Percentiles rank a stretch among this genome's conserved stretches.
These are phyloP conservation scores for Allium fistulosum DNA, from an alignment of 106 monocot species.

Conservation along the genomic window DNA sequence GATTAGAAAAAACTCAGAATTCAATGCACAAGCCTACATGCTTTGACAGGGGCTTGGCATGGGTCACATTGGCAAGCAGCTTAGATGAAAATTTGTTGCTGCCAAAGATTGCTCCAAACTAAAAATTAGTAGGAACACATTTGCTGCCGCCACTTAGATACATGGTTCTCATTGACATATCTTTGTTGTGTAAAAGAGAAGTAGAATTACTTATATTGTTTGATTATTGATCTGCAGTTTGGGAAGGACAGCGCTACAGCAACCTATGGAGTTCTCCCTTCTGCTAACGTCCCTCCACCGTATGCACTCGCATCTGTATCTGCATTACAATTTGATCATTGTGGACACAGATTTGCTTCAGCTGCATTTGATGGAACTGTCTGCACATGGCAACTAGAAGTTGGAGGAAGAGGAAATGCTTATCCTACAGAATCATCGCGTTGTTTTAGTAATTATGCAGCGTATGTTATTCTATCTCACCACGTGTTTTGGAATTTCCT, in stretches of 20 bases:
- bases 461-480: constrained; percentile 35
- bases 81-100: too few species aligned
- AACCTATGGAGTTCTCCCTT: constrained; percentile 88
- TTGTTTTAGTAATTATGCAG: constrained; percentile 81
- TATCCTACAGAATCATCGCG: constrained; percentile 69
- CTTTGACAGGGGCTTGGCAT: too few species aligned
- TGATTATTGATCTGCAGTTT: constrained; percentile 47
- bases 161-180: too few species aligned
- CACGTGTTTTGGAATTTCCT: too few species aligned
- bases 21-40: too few species aligned
- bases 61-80: too few species aligned
- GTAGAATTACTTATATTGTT: too few species aligned
- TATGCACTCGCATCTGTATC: constrained; percentile 82
- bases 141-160: too few species aligned
- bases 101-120: too few species aligned
- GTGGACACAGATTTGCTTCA: constrained; percentile 89
- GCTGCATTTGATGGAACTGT: constrained; percentile 87
- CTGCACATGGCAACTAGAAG: constrained; percentile 93
- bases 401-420: constrained; percentile 85
- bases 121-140: too few species aligned
- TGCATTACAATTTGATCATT: constrained; percentile 68
- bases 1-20: too few species aligned
- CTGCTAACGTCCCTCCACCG: constrained; percentile 64
- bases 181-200: too few species aligned
- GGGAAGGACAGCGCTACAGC: constrained; percentile 79